phyloP scores from a whole-genome alignment of 305 asterid species.

The Andrographis paniculata region DNA sequence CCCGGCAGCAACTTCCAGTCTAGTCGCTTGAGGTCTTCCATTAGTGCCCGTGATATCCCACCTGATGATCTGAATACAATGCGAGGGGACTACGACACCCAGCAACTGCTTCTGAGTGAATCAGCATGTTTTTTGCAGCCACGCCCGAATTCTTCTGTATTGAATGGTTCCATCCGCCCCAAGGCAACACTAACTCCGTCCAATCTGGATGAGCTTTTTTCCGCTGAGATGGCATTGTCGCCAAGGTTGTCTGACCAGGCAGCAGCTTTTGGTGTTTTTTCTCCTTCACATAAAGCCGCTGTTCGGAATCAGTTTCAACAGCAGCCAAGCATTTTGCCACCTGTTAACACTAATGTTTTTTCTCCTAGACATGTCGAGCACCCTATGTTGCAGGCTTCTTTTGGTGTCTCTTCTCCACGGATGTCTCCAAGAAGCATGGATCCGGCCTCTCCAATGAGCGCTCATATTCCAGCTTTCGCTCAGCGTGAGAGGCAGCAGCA shows the following conservation, averaged over 20 bases:
- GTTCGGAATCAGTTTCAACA: conserved; percentile 54
- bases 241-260: conserved; percentile 58
- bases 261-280: conserved; percentile 38
- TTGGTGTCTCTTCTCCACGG: conserved; percentile 48
- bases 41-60: conserved; percentile 54
- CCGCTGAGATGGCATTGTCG: conserved; percentile 48
- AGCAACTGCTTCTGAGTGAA: conserved; percentile 32
- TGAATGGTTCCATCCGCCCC: conserved; percentile 29
- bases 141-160: conserved; percentile 32
- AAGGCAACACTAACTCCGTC: conserved; percentile 55
- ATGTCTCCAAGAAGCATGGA: conserved; percentile 74
- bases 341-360: conserved; percentile 47
- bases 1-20: conserved; percentile 72
- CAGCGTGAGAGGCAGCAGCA: conserved; percentile 58
- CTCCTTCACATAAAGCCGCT: conserved; percentile 57
- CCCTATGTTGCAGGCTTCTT: conserved; percentile 55
- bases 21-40: conserved; percentile 64
- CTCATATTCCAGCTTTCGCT: conserved; percentile 37
- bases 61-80: conserved; percentile 35
- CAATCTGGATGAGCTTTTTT: conserved; percentile 66
- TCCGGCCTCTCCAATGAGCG: conserved; percentile 55
- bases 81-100: conserved; percentile 40
- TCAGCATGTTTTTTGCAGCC: conserved; percentile 33
- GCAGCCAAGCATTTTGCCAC: conserved; percentile 52
- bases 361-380: conserved; percentile 55